Base-by-base conservation (phyloP, 2,329 filamentous ascomycete species). In the Onygena corvina region DNA sequence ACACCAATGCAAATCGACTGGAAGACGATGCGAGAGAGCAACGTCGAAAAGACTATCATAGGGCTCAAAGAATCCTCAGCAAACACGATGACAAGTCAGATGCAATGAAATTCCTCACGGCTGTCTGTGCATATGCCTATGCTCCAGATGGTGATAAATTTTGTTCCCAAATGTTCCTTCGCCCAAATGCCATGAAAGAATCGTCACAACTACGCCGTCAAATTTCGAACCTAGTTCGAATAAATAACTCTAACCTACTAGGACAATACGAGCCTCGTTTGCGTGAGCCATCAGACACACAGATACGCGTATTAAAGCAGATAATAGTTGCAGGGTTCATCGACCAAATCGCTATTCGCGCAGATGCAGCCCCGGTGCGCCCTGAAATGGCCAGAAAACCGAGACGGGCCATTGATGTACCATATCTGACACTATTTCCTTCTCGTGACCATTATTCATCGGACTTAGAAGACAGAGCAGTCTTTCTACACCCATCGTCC, bases 271-370 rank as follows among this genome's bases (percentile, higher is more conserved):
- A 68, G 27, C 48, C 69, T 4, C 53, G 75, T 67, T 56, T 90
- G 68, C 66, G 77, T 63, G 62, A 80, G 61, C 70, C 76, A 71
- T 76, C 77, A 0, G 70, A 80, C 4, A 83, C 81, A 56, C 83
- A 88, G 60, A 71, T 93, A 23, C 81, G 81, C 42, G 80, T 86
- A 0, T 72, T 98, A 23, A 94, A 93, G 64, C 86, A 95, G 62
- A 93, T 96, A 69, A 81, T 86, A 18, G 86, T 90, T 0, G 84
- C 87, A 0, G 92, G 90, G 1, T 96, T 95, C 69, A 80, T 96
- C 60, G 92, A 98, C 66, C 85, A 95, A 57, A 77, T 98, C 34
- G 92, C 92, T 40, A 88, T 96, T 57, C 85, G 92, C 52, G 86
- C 86, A 3, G 90, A 98, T 64, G 72, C 87, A n/a, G 76, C 86